Conservation (phyloP, 805 yeast genomes). For the Candida pseudofarinosa region DNA sequence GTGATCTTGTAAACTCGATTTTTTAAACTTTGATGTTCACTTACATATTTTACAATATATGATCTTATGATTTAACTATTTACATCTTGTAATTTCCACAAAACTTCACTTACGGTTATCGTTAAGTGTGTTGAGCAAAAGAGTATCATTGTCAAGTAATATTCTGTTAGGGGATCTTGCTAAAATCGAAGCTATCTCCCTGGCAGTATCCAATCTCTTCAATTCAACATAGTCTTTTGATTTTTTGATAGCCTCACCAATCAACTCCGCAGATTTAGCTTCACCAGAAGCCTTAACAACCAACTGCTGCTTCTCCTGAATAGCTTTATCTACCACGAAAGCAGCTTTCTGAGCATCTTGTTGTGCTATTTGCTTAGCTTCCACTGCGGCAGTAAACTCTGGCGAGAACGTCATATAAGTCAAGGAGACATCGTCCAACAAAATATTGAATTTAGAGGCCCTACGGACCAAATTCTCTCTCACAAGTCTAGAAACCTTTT, state of each 20-base stretch:
- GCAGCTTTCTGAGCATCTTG: slow-evolving; percentile 99
- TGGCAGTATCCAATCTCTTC: slow-evolving; percentile 94
- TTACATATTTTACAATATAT: background rate
- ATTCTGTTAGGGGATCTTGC: slow-evolving; percentile 88
- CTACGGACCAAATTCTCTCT: slow-evolving; percentile 88
- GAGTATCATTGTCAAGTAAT: slow-evolving; percentile 85
- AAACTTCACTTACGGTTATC: slow-evolving; percentile 56
- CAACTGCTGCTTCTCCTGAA: slow-evolving; percentile 95
- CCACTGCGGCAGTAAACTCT: slow-evolving; percentile 95
- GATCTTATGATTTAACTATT: slow-evolving; percentile 2
- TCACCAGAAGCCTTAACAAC: slow-evolving; percentile 98
- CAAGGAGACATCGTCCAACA: slow-evolving; percentile 91
- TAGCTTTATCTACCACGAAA: slow-evolving; percentile 92
- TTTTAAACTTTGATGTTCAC: slow-evolving; percentile 36
- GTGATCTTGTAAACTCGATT: slow-evolving; percentile 72
- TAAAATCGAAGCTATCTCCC: slow-evolving; percentile 86
- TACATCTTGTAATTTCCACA: slow-evolving; percentile 2
- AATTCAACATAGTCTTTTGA: slow-evolving; percentile 93
- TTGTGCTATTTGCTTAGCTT: slow-evolving; percentile 98
- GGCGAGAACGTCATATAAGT: slow-evolving; percentile 97
- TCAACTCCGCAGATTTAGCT: slow-evolving; percentile 94
- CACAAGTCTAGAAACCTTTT: slow-evolving; percentile 85
- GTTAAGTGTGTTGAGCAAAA: slow-evolving; percentile 81
- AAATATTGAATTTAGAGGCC: slow-evolving; percentile 82
- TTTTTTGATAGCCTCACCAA: slow-evolving; percentile 98